phyloP scores from a whole-genome alignment of 2,329 filamentous ascomycete genomes.

The Aspergillus sp. region DNA sequence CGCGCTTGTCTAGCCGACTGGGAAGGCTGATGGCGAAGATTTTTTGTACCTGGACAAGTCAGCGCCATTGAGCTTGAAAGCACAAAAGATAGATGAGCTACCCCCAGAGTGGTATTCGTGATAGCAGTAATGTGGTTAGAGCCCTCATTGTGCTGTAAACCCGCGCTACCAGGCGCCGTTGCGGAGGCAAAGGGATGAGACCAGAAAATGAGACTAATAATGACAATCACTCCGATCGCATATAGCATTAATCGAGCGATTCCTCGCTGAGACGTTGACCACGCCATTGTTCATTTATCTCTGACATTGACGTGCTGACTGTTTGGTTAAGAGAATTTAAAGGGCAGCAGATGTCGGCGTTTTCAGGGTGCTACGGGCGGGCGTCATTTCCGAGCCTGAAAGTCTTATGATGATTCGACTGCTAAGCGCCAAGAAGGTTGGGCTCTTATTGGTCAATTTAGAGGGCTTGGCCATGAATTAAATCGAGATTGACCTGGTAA shows the following conservation, averaged over 20 bases:
- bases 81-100: background rate
- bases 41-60: constrained; percentile 22
- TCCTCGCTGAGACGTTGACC: constrained; percentile 12
- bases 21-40: constrained; percentile 29
- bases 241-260: background rate
- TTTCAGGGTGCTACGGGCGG: background rate
- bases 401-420: background rate
- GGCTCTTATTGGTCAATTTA: background rate
- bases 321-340: background rate
- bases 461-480: background rate
- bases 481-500: too few species aligned
- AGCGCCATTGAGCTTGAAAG: background rate
- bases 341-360: background rate
- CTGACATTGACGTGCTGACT: background rate
- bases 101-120: constrained; percentile 19
- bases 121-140: background rate
- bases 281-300: background rate
- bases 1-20: constrained; percentile 27
- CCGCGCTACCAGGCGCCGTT: background rate
- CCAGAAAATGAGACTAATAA: constrained; percentile 7
- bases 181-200: background rate
- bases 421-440: background rate
- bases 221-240: background rate
- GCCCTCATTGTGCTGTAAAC: background rate
- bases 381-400: background rate